Evolutionary conservation across 2,329 filamentous ascomycete species (phyloP), one percentile per base, ranked within the genome.

Genomic region (Penicillium sp.): DNA sequence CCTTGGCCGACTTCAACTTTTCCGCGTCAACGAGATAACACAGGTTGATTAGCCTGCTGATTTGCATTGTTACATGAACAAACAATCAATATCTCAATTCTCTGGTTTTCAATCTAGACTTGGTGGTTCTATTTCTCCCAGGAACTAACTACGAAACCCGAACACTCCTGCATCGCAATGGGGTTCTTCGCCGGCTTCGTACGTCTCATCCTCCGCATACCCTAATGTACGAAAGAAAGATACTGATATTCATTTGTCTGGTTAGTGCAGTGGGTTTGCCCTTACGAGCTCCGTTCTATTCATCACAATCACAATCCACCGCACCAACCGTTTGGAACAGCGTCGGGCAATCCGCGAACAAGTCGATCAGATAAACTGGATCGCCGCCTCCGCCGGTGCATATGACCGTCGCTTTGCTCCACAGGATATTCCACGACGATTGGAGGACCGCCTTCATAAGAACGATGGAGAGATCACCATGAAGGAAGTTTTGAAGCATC

Each of bases 111-210:
- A 4, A 13, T 14, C 11, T 42, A 23, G 8, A 13, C 1, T 11
- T 42, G 39, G 39, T 19, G 19, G 19, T 13, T 23, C 19, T 5
- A 7, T 14, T 3, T 10, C 19, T 21, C 7, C 10, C 11, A 14
- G 11, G 14, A 23, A 21, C 39, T 10, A 23, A 23, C 14, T 23
- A 23, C 39, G 7, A 23, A 3, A 21, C 39, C 3, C 10, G 13
- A 23, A 39, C 9, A 19, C 35, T 3, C 35, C 35, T 45, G 25
- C 44, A 33, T 26, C 43, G 39, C 54, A 65, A 91, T 92, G 89
- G 88, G 89, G 70, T 91, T 91, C 80, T 83, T 85, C 64, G 82
- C 86, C 43, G 89, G 90, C 66, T 90, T 92, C 73, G 90, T 92
- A 82, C 62, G 88, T 79, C 53, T 6, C 10, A 16, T 21, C 14